Conservation (phyloP, 768 basidiomycete species). For the Suillus fuscotomentosus region DNA sequence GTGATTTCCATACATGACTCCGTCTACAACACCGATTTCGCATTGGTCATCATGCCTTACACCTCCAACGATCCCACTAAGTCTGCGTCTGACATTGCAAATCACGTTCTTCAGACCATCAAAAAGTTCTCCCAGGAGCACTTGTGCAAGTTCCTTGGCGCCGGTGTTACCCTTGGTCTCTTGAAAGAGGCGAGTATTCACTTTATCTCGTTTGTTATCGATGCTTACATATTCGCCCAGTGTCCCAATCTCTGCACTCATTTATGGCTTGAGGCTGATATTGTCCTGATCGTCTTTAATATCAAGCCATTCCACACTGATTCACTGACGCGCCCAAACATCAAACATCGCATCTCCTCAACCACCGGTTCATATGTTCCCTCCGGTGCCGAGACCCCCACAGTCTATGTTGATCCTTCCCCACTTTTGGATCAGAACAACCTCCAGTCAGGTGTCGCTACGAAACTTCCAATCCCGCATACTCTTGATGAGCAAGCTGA, state of each 20-base stretch:
- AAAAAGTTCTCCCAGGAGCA: slow-evolving; percentile 75
- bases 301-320: slow-evolving; percentile 84
- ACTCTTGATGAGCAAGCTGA: slow-evolving; percentile 85
- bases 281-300: slow-evolving; percentile 84
- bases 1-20: slow-evolving; percentile 83
- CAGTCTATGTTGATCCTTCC: slow-evolving; percentile 60
- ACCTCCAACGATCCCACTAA: slow-evolving; percentile 48
- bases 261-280: slow-evolving; percentile 80
- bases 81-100: slow-evolving; percentile 61
- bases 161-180: slow-evolving; percentile 70
- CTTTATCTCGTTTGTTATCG: slow-evolving; percentile 9
- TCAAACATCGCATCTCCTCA: slow-evolving; percentile 82
- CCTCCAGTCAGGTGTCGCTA: slow-evolving; percentile 45
- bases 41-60: slow-evolving; percentile 56
- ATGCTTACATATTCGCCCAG: slow-evolving; percentile 35
- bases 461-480: slow-evolving; percentile 68
- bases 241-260: slow-evolving; percentile 82
- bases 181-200: slow-evolving; percentile 56
- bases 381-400: slow-evolving; percentile 77
- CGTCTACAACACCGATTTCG: slow-evolving; percentile 80
- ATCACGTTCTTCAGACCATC: slow-evolving; percentile 60
- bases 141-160: slow-evolving; percentile 84
- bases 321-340: slow-evolving; percentile 71
- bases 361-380: slow-evolving; percentile 76
- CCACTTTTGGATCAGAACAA: slow-evolving; percentile 43